Percentiles rank a stretch among this genome's conserved stretches.
These are phyloP conservation scores for Nadsonia commutata DNA, from an alignment of 1,139 yeast species.

Conservation along the genomic window DNA sequence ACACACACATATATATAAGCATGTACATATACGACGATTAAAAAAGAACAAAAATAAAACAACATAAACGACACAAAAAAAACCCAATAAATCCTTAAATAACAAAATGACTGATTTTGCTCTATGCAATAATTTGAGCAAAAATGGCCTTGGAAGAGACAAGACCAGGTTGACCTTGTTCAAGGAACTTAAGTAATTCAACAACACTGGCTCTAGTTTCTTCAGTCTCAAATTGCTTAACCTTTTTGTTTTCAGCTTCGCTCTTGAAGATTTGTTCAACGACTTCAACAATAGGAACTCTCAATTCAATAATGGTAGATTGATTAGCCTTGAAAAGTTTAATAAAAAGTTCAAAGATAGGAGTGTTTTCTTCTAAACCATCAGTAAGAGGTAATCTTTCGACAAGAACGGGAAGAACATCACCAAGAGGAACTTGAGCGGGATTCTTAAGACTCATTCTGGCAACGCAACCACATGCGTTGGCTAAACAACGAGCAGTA, in stretches of 20 bases:
- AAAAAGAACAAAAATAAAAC: neutral
- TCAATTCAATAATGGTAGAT: conserved; percentile 27
- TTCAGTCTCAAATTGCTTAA: conserved; percentile 58
- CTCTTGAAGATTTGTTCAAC: neutral
- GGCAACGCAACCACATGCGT: conserved; percentile 95
- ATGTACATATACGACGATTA: too few relatives aligned
- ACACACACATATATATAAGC: too few relatives aligned
- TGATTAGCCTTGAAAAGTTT: conserved; percentile 54
- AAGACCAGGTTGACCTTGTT: conserved; percentile 42
- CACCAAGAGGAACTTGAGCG: conserved; percentile 62
- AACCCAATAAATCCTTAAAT: neutral
- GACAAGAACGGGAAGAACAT: conserved; percentile 63
- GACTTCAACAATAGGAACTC: neutral
- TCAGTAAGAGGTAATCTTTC: conserved; percentile 73
- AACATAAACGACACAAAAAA: neutral
- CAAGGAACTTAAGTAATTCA: conserved; percentile 59
- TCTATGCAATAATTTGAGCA: conserved; percentile 9
- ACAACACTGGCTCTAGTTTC: conserved; percentile 51
- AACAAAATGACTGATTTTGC: neutral
- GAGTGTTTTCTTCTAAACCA: conserved; percentile 85
- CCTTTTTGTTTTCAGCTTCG: neutral
- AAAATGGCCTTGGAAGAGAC: conserved; percentile 13
- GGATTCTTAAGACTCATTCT: conserved; percentile 72
- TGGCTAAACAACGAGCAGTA: conserved; percentile 74
- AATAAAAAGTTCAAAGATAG: conserved; percentile 68